Conservation (phyloP, 2,329 filamentous ascomycete genomes). For the Sphaceloma murrayae region DNA sequence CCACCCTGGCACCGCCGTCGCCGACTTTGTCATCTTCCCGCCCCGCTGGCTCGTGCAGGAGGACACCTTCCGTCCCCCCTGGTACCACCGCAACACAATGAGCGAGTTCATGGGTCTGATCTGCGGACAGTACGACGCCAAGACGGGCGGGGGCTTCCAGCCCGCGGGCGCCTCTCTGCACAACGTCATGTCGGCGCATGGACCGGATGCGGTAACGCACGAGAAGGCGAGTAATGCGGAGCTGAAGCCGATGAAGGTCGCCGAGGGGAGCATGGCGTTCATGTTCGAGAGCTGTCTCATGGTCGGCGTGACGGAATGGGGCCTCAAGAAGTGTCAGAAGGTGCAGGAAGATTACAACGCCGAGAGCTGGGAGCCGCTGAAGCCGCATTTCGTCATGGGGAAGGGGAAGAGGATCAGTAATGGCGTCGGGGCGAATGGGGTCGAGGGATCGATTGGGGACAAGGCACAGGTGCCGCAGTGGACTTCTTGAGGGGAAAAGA, state of each 20-base stretch:
- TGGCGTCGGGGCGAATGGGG: slow-evolving; percentile 17
- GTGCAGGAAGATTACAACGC: slow-evolving; percentile 65
- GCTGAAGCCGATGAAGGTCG: slow-evolving; percentile 49
- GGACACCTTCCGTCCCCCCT: slow-evolving; percentile 62
- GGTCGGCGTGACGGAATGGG: slow-evolving; percentile 65
- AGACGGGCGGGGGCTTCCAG: slow-evolving; percentile 47
- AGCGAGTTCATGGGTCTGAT: slow-evolving; percentile 57
- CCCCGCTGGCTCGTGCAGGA: slow-evolving; percentile 58
- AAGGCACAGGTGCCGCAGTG: slow-evolving; percentile 25
- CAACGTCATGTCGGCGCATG: slow-evolving; percentile 36
- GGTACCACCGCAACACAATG: slow-evolving; percentile 62
- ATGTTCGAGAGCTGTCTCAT: slow-evolving; percentile 63
- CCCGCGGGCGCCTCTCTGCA: slow-evolving; percentile 50
- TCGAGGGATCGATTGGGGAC: slow-evolving; percentile 22
- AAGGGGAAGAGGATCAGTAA: slow-evolving; percentile 22
- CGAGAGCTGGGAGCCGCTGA: slow-evolving; percentile 63
- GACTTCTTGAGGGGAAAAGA: slow-evolving; percentile 17
- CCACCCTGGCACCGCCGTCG: slow-evolving; percentile 46
- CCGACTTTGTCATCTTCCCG: slow-evolving; percentile 65
- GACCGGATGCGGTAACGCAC: slow-evolving; percentile 49
- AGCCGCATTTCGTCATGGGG: slow-evolving; percentile 35
- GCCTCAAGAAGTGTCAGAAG: slow-evolving; percentile 58
- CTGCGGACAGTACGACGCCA: slow-evolving; percentile 49
- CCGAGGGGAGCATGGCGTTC: slow-evolving; percentile 53
- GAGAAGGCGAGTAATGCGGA: slow-evolving; percentile 49